Conservation (phyloP, 1,139 yeast species). For the Pichia cactophila region DNA sequence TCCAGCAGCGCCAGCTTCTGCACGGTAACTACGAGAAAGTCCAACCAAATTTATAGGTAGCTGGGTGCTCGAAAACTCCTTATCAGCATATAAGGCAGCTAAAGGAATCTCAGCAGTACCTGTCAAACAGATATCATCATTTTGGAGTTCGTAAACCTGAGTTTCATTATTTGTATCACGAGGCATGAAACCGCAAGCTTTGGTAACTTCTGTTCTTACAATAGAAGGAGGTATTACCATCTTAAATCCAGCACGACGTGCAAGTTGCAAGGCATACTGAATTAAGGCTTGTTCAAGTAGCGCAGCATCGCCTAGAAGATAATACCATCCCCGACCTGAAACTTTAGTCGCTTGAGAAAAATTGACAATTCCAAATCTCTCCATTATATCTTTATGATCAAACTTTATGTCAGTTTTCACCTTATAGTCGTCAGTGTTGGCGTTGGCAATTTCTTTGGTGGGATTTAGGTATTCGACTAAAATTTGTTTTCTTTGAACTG, state of each 20-base stretch:
- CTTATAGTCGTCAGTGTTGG: constrained; percentile 15
- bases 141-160: constrained; percentile 62
- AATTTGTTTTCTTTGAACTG: constrained; percentile 43
- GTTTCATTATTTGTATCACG: constrained; percentile 82
- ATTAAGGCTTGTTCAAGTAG: constrained; percentile 82
- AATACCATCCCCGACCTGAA: constrained; percentile 88
- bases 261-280: constrained; percentile 64
- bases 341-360: constrained; percentile 63
- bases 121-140: constrained; percentile 53
- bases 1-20: constrained; percentile 98
- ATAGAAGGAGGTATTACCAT: constrained; percentile 81
- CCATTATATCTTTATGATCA: constrained; percentile 68
- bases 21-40: constrained; percentile 79
- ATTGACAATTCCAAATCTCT: constrained; percentile 55
- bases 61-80: constrained; percentile 24
- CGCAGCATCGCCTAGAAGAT: constrained; percentile 80
- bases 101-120: constrained; percentile 97
- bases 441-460: constrained; percentile 16
- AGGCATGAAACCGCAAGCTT: constrained; percentile 94
- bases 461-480: constrained; percentile 47
- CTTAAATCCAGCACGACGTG: constrained; percentile 59
- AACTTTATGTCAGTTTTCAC: constrained; percentile 13
- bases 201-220: constrained; percentile 66
- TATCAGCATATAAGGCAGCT: constrained; percentile 56
- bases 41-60: constrained; percentile 66